Conservation (phyloP, 495 filamentous ascomycete species). For the Lichenothelia convexa region DNA sequence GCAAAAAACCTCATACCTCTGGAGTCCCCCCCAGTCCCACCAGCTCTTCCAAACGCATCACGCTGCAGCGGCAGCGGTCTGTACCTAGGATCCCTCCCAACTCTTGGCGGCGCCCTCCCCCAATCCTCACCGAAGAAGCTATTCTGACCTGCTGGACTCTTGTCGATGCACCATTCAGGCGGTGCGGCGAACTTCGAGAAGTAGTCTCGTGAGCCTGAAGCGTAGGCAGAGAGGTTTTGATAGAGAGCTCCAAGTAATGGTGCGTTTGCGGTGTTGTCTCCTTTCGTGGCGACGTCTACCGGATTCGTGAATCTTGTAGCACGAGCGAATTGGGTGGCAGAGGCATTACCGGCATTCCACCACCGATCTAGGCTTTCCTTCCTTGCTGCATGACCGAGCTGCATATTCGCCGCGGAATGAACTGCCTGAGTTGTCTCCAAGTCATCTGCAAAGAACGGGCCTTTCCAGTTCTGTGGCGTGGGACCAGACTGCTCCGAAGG, state of each 20-base stretch:
- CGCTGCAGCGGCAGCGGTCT: background rate
- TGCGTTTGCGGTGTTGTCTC: too few relatives aligned
- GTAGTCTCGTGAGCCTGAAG: constrained; percentile 11
- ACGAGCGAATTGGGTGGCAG: too few relatives aligned
- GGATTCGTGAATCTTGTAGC: too few relatives aligned
- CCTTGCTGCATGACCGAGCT: too few relatives aligned
- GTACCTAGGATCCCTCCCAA: background rate
- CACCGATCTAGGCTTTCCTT: too few relatives aligned
- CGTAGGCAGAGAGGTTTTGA: constrained; percentile 13
- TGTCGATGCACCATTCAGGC: constrained; percentile 13
- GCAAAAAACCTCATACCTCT: too few relatives aligned
- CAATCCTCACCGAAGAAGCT: constrained; percentile 11
- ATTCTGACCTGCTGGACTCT: constrained; percentile 2
- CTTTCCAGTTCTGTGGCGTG: constrained; percentile 12
- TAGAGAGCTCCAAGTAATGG: too few relatives aligned
- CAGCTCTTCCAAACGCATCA: background rate
- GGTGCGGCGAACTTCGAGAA: constrained; percentile 7
- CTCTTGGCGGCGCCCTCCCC: background rate
- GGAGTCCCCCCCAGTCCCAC: background rate
- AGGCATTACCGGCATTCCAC: too few relatives aligned
- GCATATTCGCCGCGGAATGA: too few relatives aligned
- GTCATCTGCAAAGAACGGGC: constrained; percentile 17
- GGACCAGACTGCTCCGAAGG: constrained; percentile 2
- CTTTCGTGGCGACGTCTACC: too few relatives aligned
- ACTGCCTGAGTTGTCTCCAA: too few relatives aligned